Evolutionary conservation across 306 rosid species (phyloP).

Genomic region (Prunus mongolica): DNA sequence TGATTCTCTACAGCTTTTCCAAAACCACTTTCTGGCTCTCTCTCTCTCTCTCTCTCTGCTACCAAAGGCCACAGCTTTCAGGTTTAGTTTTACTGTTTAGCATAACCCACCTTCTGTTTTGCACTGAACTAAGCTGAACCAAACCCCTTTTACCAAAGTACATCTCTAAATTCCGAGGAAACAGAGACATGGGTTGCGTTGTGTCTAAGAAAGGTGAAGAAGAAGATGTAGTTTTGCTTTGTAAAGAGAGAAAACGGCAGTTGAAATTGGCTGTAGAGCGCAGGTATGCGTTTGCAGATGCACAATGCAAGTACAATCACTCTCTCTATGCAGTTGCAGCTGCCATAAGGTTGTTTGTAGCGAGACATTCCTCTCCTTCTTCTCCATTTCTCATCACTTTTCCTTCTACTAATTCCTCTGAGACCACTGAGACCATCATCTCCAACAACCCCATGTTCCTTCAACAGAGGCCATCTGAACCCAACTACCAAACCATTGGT

Average conservation of each 20-base stretch:
- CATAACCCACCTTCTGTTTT: background rate
- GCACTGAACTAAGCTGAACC: background rate
- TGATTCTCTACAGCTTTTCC: slow-evolving; percentile 4
- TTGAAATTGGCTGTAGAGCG: slow-evolving; percentile 24
- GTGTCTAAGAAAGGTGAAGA: slow-evolving; percentile 19
- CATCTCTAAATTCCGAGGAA: background rate
- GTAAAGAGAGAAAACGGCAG: slow-evolving; percentile 17
- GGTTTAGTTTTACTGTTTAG: background rate
- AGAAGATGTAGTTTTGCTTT: slow-evolving; percentile 22
- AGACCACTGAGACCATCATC: slow-evolving; percentile 1
- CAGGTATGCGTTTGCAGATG: slow-evolving; percentile 30
- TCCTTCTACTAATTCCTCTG: background rate
- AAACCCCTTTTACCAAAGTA: background rate
- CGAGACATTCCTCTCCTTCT: slow-evolving; percentile 25
- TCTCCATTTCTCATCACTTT: slow-evolving; percentile 29
- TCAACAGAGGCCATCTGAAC: slow-evolving; percentile 19
- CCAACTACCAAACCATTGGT: slow-evolving; percentile 5
- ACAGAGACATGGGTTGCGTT: slow-evolving; percentile 30
- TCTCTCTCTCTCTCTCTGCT: background rate
- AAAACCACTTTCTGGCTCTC: background rate
- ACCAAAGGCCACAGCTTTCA: background rate
- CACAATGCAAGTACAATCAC: slow-evolving; percentile 29
- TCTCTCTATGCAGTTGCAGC: slow-evolving; percentile 25
- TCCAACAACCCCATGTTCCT: slow-evolving; percentile 14
- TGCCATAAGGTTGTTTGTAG: slow-evolving; percentile 24